Evolutionary conservation across 2,329 filamentous ascomycete genomes (phyloP).

Genomic region (Botrytis deweyae): DNA sequence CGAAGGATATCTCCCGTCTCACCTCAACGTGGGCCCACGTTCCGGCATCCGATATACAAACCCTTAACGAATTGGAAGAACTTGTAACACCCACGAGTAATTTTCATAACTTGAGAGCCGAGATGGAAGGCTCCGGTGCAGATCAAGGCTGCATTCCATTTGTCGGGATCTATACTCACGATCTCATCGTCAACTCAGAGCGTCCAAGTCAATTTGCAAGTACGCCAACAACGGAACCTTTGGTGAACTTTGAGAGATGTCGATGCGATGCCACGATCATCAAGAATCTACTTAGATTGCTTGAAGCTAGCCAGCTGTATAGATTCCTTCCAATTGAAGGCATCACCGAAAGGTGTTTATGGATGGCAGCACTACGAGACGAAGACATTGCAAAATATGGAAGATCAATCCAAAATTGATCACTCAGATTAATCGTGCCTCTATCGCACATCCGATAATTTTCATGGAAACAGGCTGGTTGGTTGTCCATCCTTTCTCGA

Average conservation of each 20-base stretch:
- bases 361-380: constrained; percentile 75
- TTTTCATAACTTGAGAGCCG: constrained; percentile 71
- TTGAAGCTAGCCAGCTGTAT: constrained; percentile 76
- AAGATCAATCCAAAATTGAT: constrained; percentile 37
- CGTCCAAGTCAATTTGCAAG: constrained; percentile 72
- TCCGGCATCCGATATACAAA: constrained; percentile 61
- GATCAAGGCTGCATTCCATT: constrained; percentile 80
- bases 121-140: constrained; percentile 69
- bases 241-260: constrained; percentile 82
- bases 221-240: constrained; percentile 62
- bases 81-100: constrained; percentile 76
- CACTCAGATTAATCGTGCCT: background rate
- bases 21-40: constrained; percentile 70
- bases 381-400: constrained; percentile 63
- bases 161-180: constrained; percentile 80
- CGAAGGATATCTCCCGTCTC: constrained; percentile 68
- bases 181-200: constrained; percentile 78
- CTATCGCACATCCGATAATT: background rate
- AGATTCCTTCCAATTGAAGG: constrained; percentile 72
- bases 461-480: background rate
- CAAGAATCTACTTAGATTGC: constrained; percentile 74
- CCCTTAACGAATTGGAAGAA: constrained; percentile 66
- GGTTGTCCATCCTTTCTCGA: background rate
- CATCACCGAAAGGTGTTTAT: constrained; percentile 77
- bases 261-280: constrained; percentile 73